Evolutionary conservation across 2,329 filamentous ascomycete species (phyloP).

Genomic region (Talaromyces atroroseus): DNA sequence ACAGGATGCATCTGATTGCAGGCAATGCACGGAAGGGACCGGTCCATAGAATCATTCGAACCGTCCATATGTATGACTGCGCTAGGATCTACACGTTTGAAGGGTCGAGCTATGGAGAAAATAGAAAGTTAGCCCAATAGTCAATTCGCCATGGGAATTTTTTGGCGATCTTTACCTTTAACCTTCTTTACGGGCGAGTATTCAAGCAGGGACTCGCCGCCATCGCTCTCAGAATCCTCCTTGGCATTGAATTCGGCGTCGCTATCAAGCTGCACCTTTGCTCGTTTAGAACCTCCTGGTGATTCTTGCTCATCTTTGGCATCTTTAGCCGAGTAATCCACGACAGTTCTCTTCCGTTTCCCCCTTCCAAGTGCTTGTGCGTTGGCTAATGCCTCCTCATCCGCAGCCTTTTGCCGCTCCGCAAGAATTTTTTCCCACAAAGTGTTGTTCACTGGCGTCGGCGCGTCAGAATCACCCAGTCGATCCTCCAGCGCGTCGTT

Average conservation of each 20-base stretch:
- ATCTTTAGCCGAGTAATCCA: conserved; percentile 23
- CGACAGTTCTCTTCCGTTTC: conserved; percentile 62
- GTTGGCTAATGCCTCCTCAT: conserved; percentile 62
- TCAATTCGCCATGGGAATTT: background rate
- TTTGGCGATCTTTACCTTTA: conserved; percentile 18
- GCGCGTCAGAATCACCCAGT: conserved; percentile 50
- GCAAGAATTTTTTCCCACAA: conserved; percentile 89
- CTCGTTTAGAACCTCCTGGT: conserved; percentile 21
- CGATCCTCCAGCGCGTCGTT: conserved; percentile 61
- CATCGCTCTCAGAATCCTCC: conserved; percentile 20
- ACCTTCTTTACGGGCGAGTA: conserved; percentile 22
- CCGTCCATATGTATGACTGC: background rate
- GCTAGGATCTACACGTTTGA: conserved; percentile 31
- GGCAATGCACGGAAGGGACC: conserved; percentile 41
- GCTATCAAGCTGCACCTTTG: conserved; percentile 17
- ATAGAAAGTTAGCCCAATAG: conserved; percentile 10
- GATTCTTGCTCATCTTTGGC: conserved; percentile 14
- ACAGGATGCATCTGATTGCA: conserved; percentile 51
- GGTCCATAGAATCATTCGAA: background rate
- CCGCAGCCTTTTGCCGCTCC: conserved; percentile 72
- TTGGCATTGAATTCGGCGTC: conserved; percentile 30
- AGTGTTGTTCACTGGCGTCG: conserved; percentile 55
- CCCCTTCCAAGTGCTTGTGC: conserved; percentile 79
- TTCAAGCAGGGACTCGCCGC: conserved; percentile 18
- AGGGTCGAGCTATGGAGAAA: conserved; percentile 28